phyloP scores from a whole-genome alignment of 257 asterid genomes.

The Salvia miltiorrhiza region DNA sequence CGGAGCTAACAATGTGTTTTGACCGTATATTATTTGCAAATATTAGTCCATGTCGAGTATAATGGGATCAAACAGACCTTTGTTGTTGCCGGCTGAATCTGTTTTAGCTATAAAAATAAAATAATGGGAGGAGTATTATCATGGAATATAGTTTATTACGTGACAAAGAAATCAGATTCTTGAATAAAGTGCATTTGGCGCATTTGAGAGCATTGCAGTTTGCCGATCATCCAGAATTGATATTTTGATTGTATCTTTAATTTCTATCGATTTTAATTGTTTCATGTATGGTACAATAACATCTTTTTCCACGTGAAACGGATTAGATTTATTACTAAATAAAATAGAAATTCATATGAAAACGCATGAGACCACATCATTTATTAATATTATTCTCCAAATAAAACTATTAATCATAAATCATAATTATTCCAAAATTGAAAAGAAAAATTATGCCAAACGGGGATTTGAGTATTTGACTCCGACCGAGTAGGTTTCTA shows the following conservation, averaged over 20 bases:
- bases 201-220: slow-evolving; percentile 18
- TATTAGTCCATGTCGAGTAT: too few species aligned
- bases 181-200: slow-evolving; percentile 25
- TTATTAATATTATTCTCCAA: too few species aligned
- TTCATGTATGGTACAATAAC: too few species aligned
- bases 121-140: not conserved
- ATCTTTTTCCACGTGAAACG: too few species aligned
- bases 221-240: too few species aligned
- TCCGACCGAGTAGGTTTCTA: not conserved
- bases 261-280: too few species aligned
- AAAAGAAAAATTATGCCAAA: not conserved
- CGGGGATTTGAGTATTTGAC: not conserved
- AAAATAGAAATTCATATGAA: too few species aligned
- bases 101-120: not conserved
- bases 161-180: not conserved
- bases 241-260: too few species aligned
- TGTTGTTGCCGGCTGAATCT: slow-evolving; percentile 22
- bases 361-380: too few species aligned
- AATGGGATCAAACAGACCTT: slow-evolving; percentile 8
- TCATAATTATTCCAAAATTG: not conserved
- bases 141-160: not conserved
- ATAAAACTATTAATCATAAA: too few species aligned
- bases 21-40: not conserved
- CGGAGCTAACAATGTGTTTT: slow-evolving; percentile 14
- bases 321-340: too few species aligned